These are phyloP conservation scores for Immersiella caudata DNA, from an alignment of 495 filamentous ascomycete genomes.

Conservation along the genomic window DNA sequence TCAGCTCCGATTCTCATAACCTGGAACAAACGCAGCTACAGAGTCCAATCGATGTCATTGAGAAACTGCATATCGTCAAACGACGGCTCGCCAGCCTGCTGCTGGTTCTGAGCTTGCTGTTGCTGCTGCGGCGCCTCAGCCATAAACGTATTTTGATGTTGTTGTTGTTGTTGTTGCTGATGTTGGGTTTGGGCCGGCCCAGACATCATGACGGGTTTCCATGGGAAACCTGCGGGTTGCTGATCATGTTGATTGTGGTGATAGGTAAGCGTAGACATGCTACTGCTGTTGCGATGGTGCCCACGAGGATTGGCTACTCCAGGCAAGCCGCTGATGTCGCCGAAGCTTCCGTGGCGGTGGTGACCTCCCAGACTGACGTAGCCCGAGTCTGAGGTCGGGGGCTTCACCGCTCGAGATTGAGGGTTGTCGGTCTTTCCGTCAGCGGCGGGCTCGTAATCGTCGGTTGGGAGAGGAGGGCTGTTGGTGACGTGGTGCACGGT, in stretches of 20 bases:
- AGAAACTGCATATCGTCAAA: background rate
- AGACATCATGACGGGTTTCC: background rate
- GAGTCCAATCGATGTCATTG: no score
- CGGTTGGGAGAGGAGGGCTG: conserved; percentile 28
- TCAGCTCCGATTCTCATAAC: no score
- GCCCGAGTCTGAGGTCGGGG: conserved; percentile 33
- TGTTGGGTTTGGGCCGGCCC: background rate
- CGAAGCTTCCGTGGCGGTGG: conserved; percentile 29
- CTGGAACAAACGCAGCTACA: no score
- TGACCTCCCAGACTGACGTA: conserved; percentile 27
- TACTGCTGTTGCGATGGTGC: conserved; percentile 5
- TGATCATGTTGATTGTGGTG: background rate
- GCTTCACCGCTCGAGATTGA: background rate
- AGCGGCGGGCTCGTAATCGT: conserved; percentile 11
- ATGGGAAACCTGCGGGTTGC: background rate
- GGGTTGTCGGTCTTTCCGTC: background rate
- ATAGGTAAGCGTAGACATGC: background rate
- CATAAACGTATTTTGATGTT: conserved; percentile 8
- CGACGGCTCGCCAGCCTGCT: background rate
- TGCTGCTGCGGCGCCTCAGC: background rate
- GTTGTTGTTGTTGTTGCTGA: background rate
- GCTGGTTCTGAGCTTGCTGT: background rate
- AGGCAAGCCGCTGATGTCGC: conserved; percentile 16
- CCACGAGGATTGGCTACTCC: background rate
- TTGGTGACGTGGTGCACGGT: conserved; percentile 37